These are phyloP conservation scores for Nematocida parisii DNA, from an alignment of 371 early-diverging fungal genomes.

Conservation along the genomic window DNA sequence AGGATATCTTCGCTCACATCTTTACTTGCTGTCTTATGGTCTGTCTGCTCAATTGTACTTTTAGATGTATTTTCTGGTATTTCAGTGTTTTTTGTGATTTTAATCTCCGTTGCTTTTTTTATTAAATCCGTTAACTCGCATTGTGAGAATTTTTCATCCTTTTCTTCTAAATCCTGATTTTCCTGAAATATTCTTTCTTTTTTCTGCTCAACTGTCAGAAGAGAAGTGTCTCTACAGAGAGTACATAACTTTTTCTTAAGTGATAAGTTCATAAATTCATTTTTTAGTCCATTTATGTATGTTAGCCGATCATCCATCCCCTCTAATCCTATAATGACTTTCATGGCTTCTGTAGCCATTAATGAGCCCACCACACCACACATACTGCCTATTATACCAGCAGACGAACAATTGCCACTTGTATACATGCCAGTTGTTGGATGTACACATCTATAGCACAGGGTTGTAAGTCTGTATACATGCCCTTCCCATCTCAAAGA, in stretches of 20 bases:
- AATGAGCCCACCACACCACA: conserved; percentile 84
- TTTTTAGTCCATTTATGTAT: conserved; percentile 19
- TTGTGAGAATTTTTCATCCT: neutral
- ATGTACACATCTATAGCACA: conserved; percentile 94
- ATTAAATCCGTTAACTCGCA: neutral
- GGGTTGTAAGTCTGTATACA: conserved; percentile 73
- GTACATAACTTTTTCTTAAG: conserved; percentile 24
- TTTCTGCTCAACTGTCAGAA: conserved; percentile 2
- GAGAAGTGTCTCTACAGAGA: neutral
- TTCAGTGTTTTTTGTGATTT: neutral
- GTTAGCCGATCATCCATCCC: neutral
- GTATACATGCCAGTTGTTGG: conserved; percentile 75
- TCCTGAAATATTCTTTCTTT: neutral
- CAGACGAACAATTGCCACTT: conserved; percentile 80
- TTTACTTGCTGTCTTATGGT: neutral
- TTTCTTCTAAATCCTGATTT: neutral
- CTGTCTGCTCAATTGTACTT: neutral
- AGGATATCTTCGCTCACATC: neutral
- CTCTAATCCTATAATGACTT: conserved; percentile 65
- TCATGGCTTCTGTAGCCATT: conserved; percentile 88
- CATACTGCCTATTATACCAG: conserved; percentile 89
- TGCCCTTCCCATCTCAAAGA: conserved; percentile 89
- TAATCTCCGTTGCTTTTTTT: neutral
- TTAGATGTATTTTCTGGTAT: neutral
- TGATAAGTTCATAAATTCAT: conserved; percentile 13